Conservation (phyloP, 1,284 basidiomycete genomes). For the Moesziomyces globuligerus region DNA sequence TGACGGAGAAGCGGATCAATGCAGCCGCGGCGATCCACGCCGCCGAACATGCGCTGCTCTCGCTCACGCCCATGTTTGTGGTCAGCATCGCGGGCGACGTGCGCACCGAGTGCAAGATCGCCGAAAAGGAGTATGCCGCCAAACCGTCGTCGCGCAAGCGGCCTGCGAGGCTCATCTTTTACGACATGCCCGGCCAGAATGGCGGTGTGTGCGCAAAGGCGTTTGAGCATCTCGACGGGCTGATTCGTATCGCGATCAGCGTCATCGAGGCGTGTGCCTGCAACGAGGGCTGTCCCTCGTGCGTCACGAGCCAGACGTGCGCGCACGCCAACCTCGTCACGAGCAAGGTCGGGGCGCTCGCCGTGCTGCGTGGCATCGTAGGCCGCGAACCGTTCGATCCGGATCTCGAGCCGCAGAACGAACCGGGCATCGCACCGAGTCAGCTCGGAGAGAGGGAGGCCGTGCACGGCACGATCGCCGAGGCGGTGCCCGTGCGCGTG, state of each 20-base stretch:
- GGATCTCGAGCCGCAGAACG: slow-evolving; percentile 53
- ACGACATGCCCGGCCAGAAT: slow-evolving; percentile 78
- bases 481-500: slow-evolving; percentile 44
- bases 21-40: slow-evolving; percentile 83
- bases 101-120: slow-evolving; percentile 83
- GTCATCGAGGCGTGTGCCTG: slow-evolving; percentile 78
- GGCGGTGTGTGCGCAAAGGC: slow-evolving; percentile 80
- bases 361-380: slow-evolving; percentile 61
- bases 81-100: slow-evolving; percentile 75
- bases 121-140: slow-evolving; percentile 80
- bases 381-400: slow-evolving; percentile 58
- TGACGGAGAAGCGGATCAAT: slow-evolving; percentile 74
- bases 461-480: slow-evolving; percentile 36
- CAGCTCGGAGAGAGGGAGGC: slow-evolving; percentile 33
- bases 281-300: slow-evolving; percentile 77
- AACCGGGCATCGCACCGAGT: slow-evolving; percentile 43
- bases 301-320: slow-evolving; percentile 70
- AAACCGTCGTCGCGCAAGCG: slow-evolving; percentile 75
- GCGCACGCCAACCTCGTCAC: slow-evolving; percentile 59
- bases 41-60: slow-evolving; percentile 84
- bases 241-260: slow-evolving; percentile 75
- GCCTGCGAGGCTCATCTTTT: slow-evolving; percentile 86
- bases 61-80: slow-evolving; percentile 74
- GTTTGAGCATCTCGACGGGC: slow-evolving; percentile 79
- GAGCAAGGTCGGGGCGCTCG: slow-evolving; percentile 61